Conservation (phyloP, 1,284 basidiomycete species). For the Rhodotorula sp. region DNA sequence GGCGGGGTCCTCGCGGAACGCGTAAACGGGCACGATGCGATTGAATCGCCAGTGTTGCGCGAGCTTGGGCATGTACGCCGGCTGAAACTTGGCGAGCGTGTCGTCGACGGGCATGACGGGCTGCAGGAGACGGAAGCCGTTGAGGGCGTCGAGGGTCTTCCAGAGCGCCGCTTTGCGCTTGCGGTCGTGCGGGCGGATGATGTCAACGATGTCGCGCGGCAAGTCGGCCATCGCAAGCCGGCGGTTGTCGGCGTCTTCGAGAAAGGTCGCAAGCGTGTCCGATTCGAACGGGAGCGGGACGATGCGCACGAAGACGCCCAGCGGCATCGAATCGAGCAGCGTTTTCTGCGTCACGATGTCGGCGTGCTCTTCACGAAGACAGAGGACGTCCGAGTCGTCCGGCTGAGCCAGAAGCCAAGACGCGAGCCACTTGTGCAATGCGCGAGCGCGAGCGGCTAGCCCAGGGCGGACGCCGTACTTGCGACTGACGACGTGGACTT, state of each 20-base stretch:
- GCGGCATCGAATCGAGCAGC: conserved; percentile 62
- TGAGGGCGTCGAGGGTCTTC: conserved; percentile 62
- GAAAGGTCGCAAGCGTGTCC: conserved; percentile 58
- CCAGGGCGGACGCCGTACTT: conserved; percentile 68
- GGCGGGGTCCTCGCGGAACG: conserved; percentile 59
- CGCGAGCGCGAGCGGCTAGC: conserved; percentile 62
- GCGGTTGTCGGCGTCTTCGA: conserved; percentile 57
- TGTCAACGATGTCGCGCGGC: conserved; percentile 56
- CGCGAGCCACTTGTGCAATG: conserved; percentile 59
- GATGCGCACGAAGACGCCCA: conserved; percentile 63
- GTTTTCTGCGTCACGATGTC: conserved; percentile 61
- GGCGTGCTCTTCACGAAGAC: conserved; percentile 56
- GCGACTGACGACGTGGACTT: conserved; percentile 66
- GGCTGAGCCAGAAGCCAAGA: conserved; percentile 52
- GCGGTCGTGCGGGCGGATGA: conserved; percentile 61
- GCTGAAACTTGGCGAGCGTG: neutral
- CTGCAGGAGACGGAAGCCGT: conserved; percentile 58
- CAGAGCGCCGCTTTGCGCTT: conserved; percentile 62
- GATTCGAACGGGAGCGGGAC: conserved; percentile 60
- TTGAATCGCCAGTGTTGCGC: conserved; percentile 64
- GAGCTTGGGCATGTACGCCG: conserved; percentile 52
- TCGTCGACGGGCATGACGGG: conserved; percentile 57
- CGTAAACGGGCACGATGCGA: conserved; percentile 58
- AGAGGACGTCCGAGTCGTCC: conserved; percentile 54
- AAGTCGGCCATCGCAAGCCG: conserved; percentile 59